Conservation (phyloP, 345 rosid species). For the Citrus unshiu region DNA sequence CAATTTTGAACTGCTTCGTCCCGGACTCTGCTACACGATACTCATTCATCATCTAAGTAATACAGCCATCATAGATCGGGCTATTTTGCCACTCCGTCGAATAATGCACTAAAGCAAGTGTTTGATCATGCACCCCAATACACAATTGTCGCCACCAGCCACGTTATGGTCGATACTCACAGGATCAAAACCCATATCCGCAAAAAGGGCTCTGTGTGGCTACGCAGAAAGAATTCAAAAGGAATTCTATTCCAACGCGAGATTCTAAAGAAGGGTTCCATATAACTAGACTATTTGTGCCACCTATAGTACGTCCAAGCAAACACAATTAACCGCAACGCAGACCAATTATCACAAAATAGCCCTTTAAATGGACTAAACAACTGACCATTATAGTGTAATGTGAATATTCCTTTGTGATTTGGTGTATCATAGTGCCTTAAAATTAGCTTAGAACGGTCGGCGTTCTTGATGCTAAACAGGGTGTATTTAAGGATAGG, state of each 20-base stretch:
- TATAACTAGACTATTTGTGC: background rate
- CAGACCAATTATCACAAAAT: background rate
- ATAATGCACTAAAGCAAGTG: constrained; percentile 21
- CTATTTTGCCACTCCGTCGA: background rate
- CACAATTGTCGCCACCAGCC: constrained; percentile 28
- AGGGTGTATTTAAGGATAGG: background rate
- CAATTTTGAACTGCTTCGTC: constrained; percentile 20
- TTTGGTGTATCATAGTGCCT: background rate
- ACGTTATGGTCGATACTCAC: constrained; percentile 21
- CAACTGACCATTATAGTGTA: background rate
- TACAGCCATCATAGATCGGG: constrained; percentile 3
- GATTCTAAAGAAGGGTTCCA: constrained; percentile 1
- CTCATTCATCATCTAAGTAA: constrained; percentile 31
- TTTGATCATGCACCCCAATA: constrained; percentile 3
- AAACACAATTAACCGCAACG: background rate
- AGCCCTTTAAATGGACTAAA: background rate
- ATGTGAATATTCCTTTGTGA: background rate
- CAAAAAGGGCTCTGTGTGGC: background rate
- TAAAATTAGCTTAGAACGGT: background rate
- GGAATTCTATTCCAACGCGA: background rate
- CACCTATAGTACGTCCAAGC: too few relatives aligned
- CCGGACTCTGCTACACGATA: constrained; percentile 18
- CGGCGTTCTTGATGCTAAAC: background rate
- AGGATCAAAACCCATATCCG: constrained; percentile 16
- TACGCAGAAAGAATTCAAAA: background rate